phyloP scores from a whole-genome alignment of 164 flowering plant genomes.

The Magnolia changhungtana region DNA sequence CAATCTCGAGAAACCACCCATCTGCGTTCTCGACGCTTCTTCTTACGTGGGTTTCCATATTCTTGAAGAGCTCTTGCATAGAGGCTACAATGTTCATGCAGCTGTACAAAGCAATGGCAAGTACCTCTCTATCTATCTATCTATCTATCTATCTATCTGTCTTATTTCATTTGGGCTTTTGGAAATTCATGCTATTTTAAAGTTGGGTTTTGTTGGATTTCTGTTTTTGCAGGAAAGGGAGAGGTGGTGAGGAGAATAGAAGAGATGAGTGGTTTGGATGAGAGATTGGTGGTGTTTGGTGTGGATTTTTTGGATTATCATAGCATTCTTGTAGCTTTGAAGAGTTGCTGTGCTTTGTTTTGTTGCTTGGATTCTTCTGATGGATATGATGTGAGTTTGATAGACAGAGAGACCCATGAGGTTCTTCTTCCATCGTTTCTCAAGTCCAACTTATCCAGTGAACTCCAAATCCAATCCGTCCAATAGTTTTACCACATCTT shows the following conservation, averaged over 20 bases:
- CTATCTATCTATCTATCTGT: not conserved
- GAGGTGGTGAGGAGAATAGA: conserved; percentile 36
- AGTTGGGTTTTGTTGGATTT: conserved; percentile 1
- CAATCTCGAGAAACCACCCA: conserved; percentile 21
- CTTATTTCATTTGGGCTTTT: not conserved
- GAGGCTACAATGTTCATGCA: conserved; percentile 63
- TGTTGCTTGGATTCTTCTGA: conserved; percentile 49
- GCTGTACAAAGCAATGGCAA: conserved; percentile 47
- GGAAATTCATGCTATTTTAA: not conserved
- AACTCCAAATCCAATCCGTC: too few relatives aligned
- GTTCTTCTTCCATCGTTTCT: not conserved
- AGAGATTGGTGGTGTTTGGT: conserved; percentile 36
- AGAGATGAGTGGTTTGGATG: conserved; percentile 39
- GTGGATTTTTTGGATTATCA: conserved; percentile 61
- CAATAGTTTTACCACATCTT: too few relatives aligned
- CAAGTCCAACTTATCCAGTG: not conserved
- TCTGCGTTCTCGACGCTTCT: conserved; percentile 71
- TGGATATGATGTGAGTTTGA: conserved; percentile 51
- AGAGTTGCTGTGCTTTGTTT: conserved; percentile 52
- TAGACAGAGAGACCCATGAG: not conserved
- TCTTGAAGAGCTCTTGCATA: conserved; percentile 41
- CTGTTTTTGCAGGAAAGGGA: conserved; percentile 29
- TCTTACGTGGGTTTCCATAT: conserved; percentile 56
- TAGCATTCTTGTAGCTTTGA: conserved; percentile 51
- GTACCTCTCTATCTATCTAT: not conserved